Evolutionary conservation across 169 alveolate species (phyloP).

Genomic region (Hammondia hammondi): DNA sequence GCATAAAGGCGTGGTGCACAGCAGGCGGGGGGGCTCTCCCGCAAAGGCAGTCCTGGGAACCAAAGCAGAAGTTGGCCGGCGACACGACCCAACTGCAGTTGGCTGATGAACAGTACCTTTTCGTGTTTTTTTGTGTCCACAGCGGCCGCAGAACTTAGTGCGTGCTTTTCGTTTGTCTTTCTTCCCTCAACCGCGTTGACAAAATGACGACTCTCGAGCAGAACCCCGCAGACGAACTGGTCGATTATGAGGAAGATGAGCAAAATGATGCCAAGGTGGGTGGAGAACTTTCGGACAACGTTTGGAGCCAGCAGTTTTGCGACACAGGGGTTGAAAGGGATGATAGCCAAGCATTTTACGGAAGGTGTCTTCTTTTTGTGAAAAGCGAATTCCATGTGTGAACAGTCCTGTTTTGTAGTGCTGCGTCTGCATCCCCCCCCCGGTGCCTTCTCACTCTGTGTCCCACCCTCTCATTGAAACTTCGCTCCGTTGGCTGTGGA

Average conservation of each 20-base stretch:
- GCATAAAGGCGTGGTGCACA: not conserved
- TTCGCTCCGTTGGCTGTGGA: not conserved
- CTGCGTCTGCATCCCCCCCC: not conserved
- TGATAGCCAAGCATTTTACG: not conserved
- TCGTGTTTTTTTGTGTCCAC: not conserved
- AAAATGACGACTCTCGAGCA: slow-evolving; percentile 74
- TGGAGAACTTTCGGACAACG: not conserved
- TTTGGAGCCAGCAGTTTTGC: not conserved
- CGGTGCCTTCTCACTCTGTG: not conserved
- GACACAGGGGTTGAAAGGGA: not conserved
- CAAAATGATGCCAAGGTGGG: slow-evolving; percentile 68
- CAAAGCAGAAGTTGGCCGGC: not conserved
- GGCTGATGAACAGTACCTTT: not conserved
- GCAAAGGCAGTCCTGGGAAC: not conserved
- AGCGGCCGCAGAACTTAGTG: not conserved
- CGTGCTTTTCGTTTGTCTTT: slow-evolving; percentile 5
- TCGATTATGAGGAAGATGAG: slow-evolving; percentile 73
- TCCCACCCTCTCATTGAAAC: not conserved
- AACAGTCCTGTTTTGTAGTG: too few relatives aligned
- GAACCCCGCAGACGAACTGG: slow-evolving; percentile 72
- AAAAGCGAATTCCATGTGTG: too few relatives aligned
- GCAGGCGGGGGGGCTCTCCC: not conserved
- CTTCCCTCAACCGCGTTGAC: slow-evolving; percentile 11
- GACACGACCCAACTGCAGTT: not conserved
- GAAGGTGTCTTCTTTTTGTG: not conserved